Conservation (phyloP, 345 rosid species). For the Excoecaria agallocha region DNA sequence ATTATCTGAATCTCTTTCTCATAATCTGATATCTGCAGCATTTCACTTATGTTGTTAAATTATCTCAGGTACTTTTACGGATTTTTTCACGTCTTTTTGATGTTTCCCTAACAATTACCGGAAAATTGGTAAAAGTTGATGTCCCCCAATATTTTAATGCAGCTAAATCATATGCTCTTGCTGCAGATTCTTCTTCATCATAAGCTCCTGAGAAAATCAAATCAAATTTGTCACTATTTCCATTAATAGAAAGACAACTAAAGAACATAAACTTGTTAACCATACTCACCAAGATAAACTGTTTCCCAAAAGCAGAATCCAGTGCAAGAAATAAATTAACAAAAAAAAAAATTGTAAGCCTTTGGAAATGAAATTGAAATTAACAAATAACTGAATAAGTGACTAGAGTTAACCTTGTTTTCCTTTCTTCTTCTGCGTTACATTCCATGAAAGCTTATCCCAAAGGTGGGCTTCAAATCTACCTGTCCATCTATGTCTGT, state of each 20-base stretch:
- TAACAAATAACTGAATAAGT: not conserved
- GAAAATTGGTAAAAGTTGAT: slow-evolving; percentile 61
- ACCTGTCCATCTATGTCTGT: slow-evolving; percentile 70
- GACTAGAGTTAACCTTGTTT: slow-evolving; percentile 46
- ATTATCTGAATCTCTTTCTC: slow-evolving; percentile 55
- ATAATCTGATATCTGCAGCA: slow-evolving; percentile 48
- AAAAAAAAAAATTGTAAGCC: not conserved
- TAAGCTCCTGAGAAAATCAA: slow-evolving; percentile 48
- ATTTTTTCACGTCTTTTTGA: not conserved
- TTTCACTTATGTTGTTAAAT: slow-evolving; percentile 1
- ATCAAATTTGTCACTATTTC: slow-evolving; percentile 7
- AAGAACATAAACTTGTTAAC: not conserved
- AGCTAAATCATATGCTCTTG: slow-evolving; percentile 69
- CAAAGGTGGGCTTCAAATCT: slow-evolving; percentile 67
- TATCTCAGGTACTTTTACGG: not conserved
- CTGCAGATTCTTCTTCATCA: slow-evolving; percentile 72
- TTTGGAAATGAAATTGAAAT: not conserved
- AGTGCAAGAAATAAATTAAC: slow-evolving; percentile 12
- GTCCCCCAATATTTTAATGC: slow-evolving; percentile 68
- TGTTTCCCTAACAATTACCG: slow-evolving; percentile 23
- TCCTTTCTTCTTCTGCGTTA: slow-evolving; percentile 67
- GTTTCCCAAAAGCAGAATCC: slow-evolving; percentile 24
- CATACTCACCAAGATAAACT: slow-evolving; percentile 60
- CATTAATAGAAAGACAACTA: not conserved
- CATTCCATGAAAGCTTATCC: slow-evolving; percentile 71